A percentile compares a stretch with the other conserved stretches of the same genome.
These are phyloP conservation scores for Chlamydomonas sp. DNA, from an alignment of 139 green algal species.

Conservation along the genomic window DNA sequence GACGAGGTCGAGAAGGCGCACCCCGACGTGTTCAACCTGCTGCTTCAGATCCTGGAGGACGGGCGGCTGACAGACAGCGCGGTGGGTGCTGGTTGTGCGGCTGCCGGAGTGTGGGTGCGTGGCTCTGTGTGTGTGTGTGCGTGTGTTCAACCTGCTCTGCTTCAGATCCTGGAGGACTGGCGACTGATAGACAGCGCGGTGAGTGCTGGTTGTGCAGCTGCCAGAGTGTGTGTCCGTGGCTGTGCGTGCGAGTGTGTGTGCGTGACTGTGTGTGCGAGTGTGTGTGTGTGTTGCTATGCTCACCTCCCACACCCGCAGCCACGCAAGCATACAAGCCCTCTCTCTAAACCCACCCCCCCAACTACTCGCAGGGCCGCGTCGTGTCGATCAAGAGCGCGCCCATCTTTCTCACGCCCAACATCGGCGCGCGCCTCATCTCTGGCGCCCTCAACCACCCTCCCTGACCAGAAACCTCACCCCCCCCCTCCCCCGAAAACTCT, in stretches of 20 bases:
- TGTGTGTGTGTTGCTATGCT: neutral
- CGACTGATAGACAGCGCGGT: conserved; percentile 75
- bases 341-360: neutral
- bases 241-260: neutral
- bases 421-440: conserved; percentile 74
- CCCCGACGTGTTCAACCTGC: conserved; percentile 96
- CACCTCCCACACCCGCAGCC: conserved; percentile 74
- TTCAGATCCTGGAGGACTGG: conserved; percentile 94
- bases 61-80: conserved; percentile 80
- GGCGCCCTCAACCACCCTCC: too few species aligned
- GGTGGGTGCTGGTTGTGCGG: neutral
- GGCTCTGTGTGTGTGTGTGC: neutral
- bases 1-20: conserved; percentile 99
- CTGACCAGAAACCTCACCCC: neutral
- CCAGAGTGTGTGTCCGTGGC: neutral
- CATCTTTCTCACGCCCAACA: conserved; percentile 89
- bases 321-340: conserved; percentile 45
- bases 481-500: neutral
- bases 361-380: conserved; percentile 57
- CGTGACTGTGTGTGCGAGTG: neutral
- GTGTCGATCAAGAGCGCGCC: conserved; percentile 92
- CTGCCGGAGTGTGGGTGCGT: neutral
- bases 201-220: neutral
- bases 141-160: conserved; percentile 93
- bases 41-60: conserved; percentile 96